phyloP scores from a whole-genome alignment of 129 eudicot genomes.

The Silybum marianum region DNA sequence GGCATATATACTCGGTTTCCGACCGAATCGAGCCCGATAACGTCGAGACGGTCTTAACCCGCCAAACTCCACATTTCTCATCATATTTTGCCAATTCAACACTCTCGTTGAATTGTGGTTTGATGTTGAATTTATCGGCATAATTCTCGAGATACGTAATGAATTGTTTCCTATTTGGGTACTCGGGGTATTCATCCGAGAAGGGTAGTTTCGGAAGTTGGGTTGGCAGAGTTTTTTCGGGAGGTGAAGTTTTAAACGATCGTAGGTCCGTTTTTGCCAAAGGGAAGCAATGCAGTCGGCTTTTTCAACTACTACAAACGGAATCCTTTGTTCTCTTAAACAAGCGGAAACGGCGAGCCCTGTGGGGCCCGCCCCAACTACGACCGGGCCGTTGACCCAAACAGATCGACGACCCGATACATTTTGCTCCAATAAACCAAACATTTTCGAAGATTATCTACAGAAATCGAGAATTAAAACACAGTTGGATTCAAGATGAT shows the following conservation, averaged over 20 bases:
- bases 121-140: constrained; percentile 59
- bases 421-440: constrained; percentile 35
- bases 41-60: constrained; percentile 52
- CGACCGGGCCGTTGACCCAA: constrained; percentile 87
- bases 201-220: constrained; percentile 78
- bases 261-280: constrained; percentile 86
- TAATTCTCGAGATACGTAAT: constrained; percentile 76
- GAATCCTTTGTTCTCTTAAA: constrained; percentile 71
- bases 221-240: constrained; percentile 84
- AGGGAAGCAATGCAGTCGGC: constrained; percentile 84
- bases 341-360: constrained; percentile 90
- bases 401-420: constrained; percentile 50
- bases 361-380: constrained; percentile 91
- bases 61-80: constrained; percentile 61
- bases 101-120: constrained; percentile 73
- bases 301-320: constrained; percentile 66
- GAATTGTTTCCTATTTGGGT: constrained; percentile 73
- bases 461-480: neutral
- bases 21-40: constrained; percentile 21
- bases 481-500: neutral
- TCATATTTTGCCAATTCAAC: constrained; percentile 83
- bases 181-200: constrained; percentile 79
- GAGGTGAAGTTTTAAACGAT: constrained; percentile 81
- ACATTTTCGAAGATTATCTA: constrained; percentile 38
- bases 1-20: constrained; percentile 81